These are phyloP conservation scores for Termitomyces sp. DNA, from an alignment of 768 basidiomycete species.

Conservation along the genomic window DNA sequence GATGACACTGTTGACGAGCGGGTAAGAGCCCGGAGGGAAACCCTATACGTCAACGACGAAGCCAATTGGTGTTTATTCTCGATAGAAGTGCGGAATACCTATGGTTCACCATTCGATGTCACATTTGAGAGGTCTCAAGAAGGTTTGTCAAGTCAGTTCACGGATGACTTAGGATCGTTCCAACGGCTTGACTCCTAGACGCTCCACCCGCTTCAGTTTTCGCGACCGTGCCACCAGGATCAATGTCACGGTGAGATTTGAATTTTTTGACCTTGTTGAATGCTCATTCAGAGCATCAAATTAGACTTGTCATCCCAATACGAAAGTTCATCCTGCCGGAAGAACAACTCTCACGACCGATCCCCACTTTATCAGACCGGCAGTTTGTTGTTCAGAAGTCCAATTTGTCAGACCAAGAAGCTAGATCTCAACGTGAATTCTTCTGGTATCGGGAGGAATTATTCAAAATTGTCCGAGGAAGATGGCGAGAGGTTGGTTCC, in stretches of 20 bases:
- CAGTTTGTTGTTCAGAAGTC: constrained; percentile 89
- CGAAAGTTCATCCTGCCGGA: constrained; percentile 63
- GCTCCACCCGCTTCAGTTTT: constrained; percentile 37
- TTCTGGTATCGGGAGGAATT: constrained; percentile 98
- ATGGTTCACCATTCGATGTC: constrained; percentile 89
- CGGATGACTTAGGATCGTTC: background rate
- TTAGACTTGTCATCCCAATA: constrained; percentile 67
- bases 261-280: background rate
- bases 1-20: constrained; percentile 17
- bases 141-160: constrained; percentile 35
- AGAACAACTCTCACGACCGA: constrained; percentile 55
- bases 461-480: constrained; percentile 61
- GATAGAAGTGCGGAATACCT: constrained; percentile 88
- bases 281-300: background rate
- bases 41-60: constrained; percentile 43
- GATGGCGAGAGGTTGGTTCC: constrained; percentile 80
- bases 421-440: constrained; percentile 66
- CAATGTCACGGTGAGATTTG: constrained; percentile 65
- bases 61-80: constrained; percentile 83
- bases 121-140: constrained; percentile 65
- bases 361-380: constrained; percentile 82
- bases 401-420: constrained; percentile 53
- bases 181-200: constrained; percentile 28
- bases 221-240: constrained; percentile 80
- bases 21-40: constrained; percentile 20